These are phyloP conservation scores for Panicum virgatum DNA, from an alignment of 202 grass and related monocot species.

Conservation along the genomic window DNA sequence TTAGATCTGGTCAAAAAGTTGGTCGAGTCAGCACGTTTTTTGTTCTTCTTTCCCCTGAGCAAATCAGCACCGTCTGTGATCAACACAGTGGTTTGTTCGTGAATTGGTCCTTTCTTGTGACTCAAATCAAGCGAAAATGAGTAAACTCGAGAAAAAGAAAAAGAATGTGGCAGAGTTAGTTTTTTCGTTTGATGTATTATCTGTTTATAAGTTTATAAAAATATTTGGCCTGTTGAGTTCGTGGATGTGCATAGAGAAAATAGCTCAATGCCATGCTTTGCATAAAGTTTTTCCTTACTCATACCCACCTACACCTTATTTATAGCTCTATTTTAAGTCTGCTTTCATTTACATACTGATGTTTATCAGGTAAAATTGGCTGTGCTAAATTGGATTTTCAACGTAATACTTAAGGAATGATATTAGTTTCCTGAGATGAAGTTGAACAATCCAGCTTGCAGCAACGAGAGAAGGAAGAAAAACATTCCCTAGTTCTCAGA, in stretches of 20 bases:
- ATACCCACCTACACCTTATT: neutral
- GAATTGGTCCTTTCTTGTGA: neutral
- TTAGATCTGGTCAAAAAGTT: constrained; percentile 16
- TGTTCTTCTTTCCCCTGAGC: neutral
- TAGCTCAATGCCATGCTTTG: neutral
- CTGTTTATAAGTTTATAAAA: neutral
- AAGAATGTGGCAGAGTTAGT: neutral
- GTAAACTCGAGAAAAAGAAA: neutral
- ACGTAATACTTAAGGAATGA: neutral
- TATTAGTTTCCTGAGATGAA: neutral
- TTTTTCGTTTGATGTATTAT: neutral
- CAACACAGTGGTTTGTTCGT: neutral
- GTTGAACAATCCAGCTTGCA: neutral
- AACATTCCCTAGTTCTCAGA: neutral
- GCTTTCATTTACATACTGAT: neutral
- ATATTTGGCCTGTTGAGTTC: neutral
- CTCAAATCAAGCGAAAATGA: neutral
- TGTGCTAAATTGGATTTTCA: neutral
- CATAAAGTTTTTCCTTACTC: neutral
- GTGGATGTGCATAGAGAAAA: neutral
- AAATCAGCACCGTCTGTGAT: neutral
- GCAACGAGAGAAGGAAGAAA: neutral
- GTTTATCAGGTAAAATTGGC: neutral
- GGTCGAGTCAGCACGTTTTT: neutral
- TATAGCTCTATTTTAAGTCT: neutral